Evolutionary conservation across 169 alveolate genomes (phyloP).

Genomic region (Babesia ovis): DNA sequence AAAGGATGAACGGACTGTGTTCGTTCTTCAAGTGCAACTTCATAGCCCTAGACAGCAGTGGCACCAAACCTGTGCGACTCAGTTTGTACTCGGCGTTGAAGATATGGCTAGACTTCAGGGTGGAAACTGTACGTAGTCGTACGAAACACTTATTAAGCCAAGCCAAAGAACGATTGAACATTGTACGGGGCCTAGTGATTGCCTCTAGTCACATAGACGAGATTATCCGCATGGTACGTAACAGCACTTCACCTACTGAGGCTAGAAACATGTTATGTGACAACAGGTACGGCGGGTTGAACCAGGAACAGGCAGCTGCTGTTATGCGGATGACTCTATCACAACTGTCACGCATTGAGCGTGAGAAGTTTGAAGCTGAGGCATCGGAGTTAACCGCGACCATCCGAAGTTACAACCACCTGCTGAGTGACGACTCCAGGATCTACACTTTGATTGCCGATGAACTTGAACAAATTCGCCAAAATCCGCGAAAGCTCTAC

Average conservation of each 20-base stretch:
- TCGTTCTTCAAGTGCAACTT: constrained; percentile 65
- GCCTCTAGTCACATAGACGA: constrained; percentile 33
- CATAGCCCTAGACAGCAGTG: constrained; percentile 59
- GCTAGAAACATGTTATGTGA: constrained; percentile 13
- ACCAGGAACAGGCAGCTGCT: constrained; percentile 36
- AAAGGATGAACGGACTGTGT: constrained; percentile 36
- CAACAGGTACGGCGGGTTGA: constrained; percentile 35
- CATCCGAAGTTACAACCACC: constrained; percentile 27
- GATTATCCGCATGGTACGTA: constrained; percentile 41
- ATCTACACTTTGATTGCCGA: constrained; percentile 26
- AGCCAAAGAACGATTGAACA: constrained; percentile 30
- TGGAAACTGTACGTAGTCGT: constrained; percentile 27
- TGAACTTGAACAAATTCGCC: constrained; percentile 46
- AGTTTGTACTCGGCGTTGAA: constrained; percentile 34
- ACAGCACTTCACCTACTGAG: constrained; percentile 15
- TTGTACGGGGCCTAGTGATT: constrained; percentile 38
- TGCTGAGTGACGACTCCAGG: constrained; percentile 29
- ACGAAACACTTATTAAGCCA: constrained; percentile 10
- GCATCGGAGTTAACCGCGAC: constrained; percentile 12
- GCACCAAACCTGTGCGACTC: constrained; percentile 55
- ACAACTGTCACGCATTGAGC: constrained; percentile 49
- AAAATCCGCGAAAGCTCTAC: constrained; percentile 19
- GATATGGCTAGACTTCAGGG: constrained; percentile 66
- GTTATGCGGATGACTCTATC: constrained; percentile 60
- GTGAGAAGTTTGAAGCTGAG: constrained; percentile 35